Evolutionary conservation across 78 protist species (phyloP), one percentile per base, ranked within the genome.

Genomic region (Guillardia theta): DNA sequence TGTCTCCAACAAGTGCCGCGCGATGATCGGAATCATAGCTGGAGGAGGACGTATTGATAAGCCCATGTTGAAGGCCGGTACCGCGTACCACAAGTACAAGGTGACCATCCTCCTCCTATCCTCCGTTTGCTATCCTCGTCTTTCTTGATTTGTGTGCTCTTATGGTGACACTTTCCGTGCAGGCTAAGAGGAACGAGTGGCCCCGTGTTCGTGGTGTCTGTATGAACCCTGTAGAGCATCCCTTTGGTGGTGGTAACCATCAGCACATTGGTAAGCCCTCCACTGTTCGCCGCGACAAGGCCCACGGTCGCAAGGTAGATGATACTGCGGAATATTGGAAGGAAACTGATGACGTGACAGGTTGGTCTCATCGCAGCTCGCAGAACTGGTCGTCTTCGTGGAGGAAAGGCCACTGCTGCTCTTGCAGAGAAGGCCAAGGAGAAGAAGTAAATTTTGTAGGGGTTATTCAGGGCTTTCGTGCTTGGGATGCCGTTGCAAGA

Each of bases 31-130:
- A 88, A 88, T 99, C 50, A 97, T 99, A 50, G 99, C 99, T 43
- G 99, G 99, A 44, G 99, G 99, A 94, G 99, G 99, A 45, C 99
- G 99, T 92, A 97, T 96, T 50, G 99, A 99, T 94, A 99, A 99
- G 99, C 99, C 99, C 54, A 88, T 99, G 80, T 96, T 99, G 64
- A 99, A 99, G 98, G 99, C 99, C 88, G 99, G 99, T 27, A 88
- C 83, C 94, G 96, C 98, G 46, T 98, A 94, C 99, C 98, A 98
- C 99, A 98, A 98, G 95, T 98, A 76, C 76, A 33, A 43, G 53
- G 88, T 39, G 46, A 19, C 44, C 30, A 24, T 36, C 80, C 21
- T 64, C 80, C 10, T 6, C 41, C 12, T 53, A 21, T 53, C 18
- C 62, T 53, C 62, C 62, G 12, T 12, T 18, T 21, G 62, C 62